Base-by-base conservation (phyloP, 306 rosid genomes). In the Ormosia emarginata region DNA sequence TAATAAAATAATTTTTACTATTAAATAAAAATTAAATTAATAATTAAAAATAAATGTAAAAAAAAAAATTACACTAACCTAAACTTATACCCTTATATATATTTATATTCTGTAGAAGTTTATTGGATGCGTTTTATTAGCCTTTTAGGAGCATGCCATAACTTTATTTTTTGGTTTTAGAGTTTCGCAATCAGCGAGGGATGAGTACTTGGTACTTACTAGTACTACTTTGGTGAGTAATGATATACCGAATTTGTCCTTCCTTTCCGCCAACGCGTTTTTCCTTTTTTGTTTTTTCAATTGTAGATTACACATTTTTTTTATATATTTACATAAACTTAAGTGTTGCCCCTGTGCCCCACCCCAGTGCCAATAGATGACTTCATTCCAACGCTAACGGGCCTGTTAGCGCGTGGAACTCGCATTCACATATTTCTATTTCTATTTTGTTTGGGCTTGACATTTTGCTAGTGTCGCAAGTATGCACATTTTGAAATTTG, bases 211-310 rank as follows among this genome's bases (percentile, higher is more conserved):
- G 13, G 13, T 44, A 44, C 34, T 65, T 65, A 41, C 53, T 7
- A 33, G 33, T 15, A 74, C 56, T 46, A 63, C 68, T 67, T 69
- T 44, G 58, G 13, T 55, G 12, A 18, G 29, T 61, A 53, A 59
- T 79, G 8, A 6, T 53, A 53, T 15, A 15, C 9, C 12, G 3
- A 14, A 34, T 34, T 59, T 58, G 32, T 24, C 53, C 36, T 30
- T 47, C 67, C 77, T 55, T 79, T 84, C 15, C n/a, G 50, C 41
- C 72, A 47, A 79, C 72, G 78, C 84, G 52, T 57, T 79, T 52
- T 14, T 50, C 0, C 0, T 49, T 12, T 47, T 83, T 83, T 61
- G 34, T 39, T 59, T 70, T 61, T 43, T 18, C 29, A 9, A 53
- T 57, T 4, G 14, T 49, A 4, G 11, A 58, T 79, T 7, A 40